Evolutionary conservation across 2,329 filamentous ascomycete genomes (phyloP), one percentile per base, ranked within the genome.

Genomic region (Dactylellina cionopaga): DNA sequence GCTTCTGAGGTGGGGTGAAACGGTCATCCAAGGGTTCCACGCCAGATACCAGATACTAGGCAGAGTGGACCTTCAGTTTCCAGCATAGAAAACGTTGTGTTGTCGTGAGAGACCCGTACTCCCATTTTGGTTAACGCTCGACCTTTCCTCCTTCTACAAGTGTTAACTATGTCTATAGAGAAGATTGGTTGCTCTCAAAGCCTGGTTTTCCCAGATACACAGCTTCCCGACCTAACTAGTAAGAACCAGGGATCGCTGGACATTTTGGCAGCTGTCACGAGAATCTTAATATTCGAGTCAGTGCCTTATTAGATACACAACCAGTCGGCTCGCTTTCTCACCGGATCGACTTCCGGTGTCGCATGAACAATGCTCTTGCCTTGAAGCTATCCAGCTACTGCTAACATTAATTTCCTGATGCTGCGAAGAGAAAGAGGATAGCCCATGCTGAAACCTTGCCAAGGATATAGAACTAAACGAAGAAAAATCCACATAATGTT

Each of bases 331-430:
- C 5, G 5, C 5, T 6, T 6, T 5, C 17, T 33, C 5, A 35
- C 43, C 33, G 29, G 25, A 37, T 37, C 60, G 35, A 35, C 35
- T 54, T 47, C 64, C 46, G 44, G 37, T 60, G 56, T 69, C 49
- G 54, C 44, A 46, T 43, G 33, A 69, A 13, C 25, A 52, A 37
- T 35, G 46, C 27, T 24, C 3, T 46, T 11, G 60, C 60, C 54
- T 64, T 35, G 46, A 9, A 10, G 22, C 22, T 27, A 10, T 10
- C 27, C 31, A 37, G 10, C 35, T 47, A n/a, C 19, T 47, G 55
- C 41, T 51, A 24, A n/a, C 9, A 43, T 44, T 71, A 71, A 71
- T 71, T 71, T 71, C 51, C 58, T 52, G 58, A 33, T 59, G 43
- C 66, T 52, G 35, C 44, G 62, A 66, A 55, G 31, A 60, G 54